phyloP scores from a whole-genome alignment of 331 rosid genomes.

The Stylosanthes scabra region DNA sequence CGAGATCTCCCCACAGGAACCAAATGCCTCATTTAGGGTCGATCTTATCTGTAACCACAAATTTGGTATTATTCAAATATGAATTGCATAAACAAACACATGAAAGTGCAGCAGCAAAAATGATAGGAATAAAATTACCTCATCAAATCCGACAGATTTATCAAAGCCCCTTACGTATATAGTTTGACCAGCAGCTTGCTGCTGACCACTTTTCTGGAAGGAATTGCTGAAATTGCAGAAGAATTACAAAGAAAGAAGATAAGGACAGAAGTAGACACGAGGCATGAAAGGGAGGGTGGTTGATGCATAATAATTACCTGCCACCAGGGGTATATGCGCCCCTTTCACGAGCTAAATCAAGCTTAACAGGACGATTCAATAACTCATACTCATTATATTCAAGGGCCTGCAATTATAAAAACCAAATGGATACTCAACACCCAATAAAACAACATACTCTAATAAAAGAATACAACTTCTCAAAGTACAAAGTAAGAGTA shows the following conservation, averaged over 20 bases:
- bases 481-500: background rate
- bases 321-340: constrained; percentile 75
- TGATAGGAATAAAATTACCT: constrained; percentile 47
- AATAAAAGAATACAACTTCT: background rate
- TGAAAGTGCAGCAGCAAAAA: background rate
- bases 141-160: constrained; percentile 56
- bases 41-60: constrained; percentile 52
- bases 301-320: constrained; percentile 29
- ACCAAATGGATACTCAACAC: background rate
- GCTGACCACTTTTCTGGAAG: constrained; percentile 43
- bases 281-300: background rate
- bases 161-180: constrained; percentile 56
- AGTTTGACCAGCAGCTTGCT: constrained; percentile 39
- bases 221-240: constrained; percentile 52
- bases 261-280: background rate
- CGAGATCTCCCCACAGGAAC: constrained; percentile 69
- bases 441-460: background rate
- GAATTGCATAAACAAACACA: background rate
- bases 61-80: background rate
- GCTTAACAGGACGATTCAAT: constrained; percentile 54
- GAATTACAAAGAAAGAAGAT: background rate
- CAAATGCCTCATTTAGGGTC: constrained; percentile 59
- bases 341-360: constrained; percentile 81
- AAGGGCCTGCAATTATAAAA: constrained; percentile 59
- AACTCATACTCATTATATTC: constrained; percentile 56